Conservation (phyloP, 805 yeast genomes). For the Diddensiella caesifluorescens region DNA sequence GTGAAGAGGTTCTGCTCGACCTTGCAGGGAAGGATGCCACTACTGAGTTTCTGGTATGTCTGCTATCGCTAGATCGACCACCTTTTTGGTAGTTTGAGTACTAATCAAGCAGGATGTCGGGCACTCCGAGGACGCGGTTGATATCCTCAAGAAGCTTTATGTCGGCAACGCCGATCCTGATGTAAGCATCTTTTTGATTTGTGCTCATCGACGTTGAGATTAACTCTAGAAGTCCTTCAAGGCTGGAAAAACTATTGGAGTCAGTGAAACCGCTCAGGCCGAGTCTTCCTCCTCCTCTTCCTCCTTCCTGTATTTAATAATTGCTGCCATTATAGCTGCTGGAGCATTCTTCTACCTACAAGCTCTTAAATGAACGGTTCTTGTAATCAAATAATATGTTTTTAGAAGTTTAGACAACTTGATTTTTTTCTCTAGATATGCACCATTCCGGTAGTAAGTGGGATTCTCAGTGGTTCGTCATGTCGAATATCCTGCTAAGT, state of each 20-base stretch:
- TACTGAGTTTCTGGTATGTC: conserved; percentile 40
- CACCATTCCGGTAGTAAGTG: too few species aligned
- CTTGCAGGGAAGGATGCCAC: conserved; percentile 80
- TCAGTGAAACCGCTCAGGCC: conserved; percentile 21
- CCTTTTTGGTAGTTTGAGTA: too few species aligned
- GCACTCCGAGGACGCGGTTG: conserved; percentile 94
- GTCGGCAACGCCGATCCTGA: conserved; percentile 72
- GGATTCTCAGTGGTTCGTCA: too few species aligned
- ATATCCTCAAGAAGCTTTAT: conserved; percentile 57
- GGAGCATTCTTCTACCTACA: conserved; percentile 30
- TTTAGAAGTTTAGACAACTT: background rate
- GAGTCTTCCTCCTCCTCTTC: conserved; percentile 22
- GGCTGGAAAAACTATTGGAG: conserved; percentile 10
- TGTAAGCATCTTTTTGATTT: too few species aligned
- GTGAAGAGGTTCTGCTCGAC: conserved; percentile 73
- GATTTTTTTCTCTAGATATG: background rate
- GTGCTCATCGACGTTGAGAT: too few species aligned
- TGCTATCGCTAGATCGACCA: too few species aligned
- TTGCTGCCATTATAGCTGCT: conserved; percentile 32
- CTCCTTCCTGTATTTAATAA: conserved; percentile 24
- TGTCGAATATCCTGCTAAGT: too few species aligned
- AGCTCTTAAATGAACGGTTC: background rate
- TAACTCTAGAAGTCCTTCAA: conserved; percentile 19
- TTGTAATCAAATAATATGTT: background rate
- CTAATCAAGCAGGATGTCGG: conserved; percentile 73